Evolutionary conservation across 2,329 filamentous ascomycete genomes (phyloP), one percentile per base, ranked within the genome.

Genomic region (Sclerotinia minor): DNA sequence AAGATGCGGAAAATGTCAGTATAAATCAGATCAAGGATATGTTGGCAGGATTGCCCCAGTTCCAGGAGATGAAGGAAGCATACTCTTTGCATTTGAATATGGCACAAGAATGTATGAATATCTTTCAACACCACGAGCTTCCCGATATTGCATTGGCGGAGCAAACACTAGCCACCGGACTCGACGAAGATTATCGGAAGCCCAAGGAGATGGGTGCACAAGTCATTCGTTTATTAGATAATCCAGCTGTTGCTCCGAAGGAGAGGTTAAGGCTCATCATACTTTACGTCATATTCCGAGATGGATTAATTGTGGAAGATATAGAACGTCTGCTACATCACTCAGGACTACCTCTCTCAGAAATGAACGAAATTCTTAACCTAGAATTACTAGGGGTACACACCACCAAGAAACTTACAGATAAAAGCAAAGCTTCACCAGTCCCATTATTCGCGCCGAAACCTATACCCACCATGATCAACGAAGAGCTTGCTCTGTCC

Each of bases 101-200:
- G 94, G 95, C 95, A 1, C 91, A 97, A 77, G 93, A 97, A 77
- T 96, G 93, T 77, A 98, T 98, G 94, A 92, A 92, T 73, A 87
- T 91, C 49, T 99, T 99, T 75, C 89, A 96, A 77, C 82, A 87
- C 64, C 87, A 89, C 77, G 97, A 96, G 76, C 83, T 99, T 8
- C 85, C 91, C 8, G 95, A 99, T 75, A 83, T 98, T 68, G 93
- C 93, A 17, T 90, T 91, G 0, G 85, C 94, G 7, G 95, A 99
- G 79, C 95, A 98, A 83, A 92, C 88, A 38, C 83, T 99, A 72
- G 91, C 94, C 13, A 98, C 95, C 0, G 95, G 95, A 0, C 81
- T 97, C 6, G 95, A 98, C 74, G 94, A 98, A 79, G 94, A 97
- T 76, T 91, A 90, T 76, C 89, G 90, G 75, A 96, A 95, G 77